phyloP scores from a whole-genome alignment of 805 yeast genomes.

The Candida adriatica region DNA sequence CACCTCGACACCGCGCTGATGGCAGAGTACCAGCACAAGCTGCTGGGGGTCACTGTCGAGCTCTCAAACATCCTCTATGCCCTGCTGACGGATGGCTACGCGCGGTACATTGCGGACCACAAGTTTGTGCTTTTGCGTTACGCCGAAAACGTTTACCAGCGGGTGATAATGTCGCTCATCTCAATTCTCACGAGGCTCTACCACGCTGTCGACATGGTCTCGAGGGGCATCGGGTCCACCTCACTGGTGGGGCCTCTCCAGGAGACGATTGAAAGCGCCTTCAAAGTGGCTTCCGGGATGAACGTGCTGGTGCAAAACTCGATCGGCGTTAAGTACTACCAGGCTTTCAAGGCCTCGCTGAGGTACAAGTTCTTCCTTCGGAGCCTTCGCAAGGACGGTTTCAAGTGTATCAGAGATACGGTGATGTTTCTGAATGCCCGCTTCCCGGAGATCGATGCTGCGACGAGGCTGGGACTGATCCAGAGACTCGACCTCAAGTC shows the following conservation, averaged over 20 bases:
- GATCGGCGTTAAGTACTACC: constrained; percentile 19
- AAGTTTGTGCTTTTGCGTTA: constrained; percentile 13
- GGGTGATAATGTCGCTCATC: constrained; percentile 13
- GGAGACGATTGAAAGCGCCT: constrained; percentile 2
- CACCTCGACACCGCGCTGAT: constrained; percentile 10
- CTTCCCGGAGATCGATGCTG: constrained; percentile 16
- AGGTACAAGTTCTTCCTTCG: constrained; percentile 19
- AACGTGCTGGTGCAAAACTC: constrained; percentile 16
- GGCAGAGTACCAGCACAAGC: constrained; percentile 6
- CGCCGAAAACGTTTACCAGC: constrained; percentile 15
- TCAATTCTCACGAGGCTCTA: constrained; percentile 14
- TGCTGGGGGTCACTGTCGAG: constrained; percentile 7
- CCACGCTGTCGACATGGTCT: constrained; percentile 17
- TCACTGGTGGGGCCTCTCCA: constrained; percentile 1
- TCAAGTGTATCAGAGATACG: constrained; percentile 20
- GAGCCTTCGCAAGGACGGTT: constrained; percentile 19
- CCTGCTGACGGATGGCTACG: constrained; percentile 11
- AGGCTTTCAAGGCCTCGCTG: constrained; percentile 20
- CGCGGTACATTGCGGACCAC: constrained; percentile 12
- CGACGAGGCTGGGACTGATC: constrained; percentile 8
- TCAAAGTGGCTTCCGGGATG: constrained; percentile 15
- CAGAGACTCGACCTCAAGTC: constrained; percentile 12
- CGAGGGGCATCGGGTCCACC: constrained; percentile 11
- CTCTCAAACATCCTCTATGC: constrained; percentile 13
- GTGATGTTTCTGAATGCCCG: constrained; percentile 14